A percentile compares a stretch with the other conserved stretches of the same genome.
These are phyloP conservation scores for Neurospora hispaniola DNA, from an alignment of 495 filamentous ascomycete genomes.

Conservation along the genomic window DNA sequence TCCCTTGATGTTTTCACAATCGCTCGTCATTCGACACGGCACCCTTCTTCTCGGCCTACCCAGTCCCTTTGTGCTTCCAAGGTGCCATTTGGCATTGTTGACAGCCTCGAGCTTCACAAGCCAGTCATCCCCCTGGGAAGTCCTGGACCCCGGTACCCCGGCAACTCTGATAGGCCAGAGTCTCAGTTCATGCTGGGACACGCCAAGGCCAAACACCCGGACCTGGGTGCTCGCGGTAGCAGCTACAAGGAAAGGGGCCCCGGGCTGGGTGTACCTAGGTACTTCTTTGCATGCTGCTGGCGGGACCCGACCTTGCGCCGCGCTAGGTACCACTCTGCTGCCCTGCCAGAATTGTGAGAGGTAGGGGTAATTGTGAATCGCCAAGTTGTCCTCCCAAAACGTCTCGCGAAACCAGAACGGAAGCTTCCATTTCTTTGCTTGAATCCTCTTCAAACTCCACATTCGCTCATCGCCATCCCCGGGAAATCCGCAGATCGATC, in stretches of 20 bases:
- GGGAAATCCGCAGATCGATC: neutral
- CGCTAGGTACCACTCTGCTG: neutral
- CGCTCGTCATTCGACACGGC: neutral
- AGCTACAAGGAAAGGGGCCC: neutral
- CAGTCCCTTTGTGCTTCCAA: neutral
- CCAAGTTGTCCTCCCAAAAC: slow-evolving; percentile 19
- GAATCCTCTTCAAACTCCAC: slow-evolving; percentile 7
- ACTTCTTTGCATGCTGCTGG: neutral
- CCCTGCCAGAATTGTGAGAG: neutral
- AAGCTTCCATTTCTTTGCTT: neutral
- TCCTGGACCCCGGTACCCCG: neutral
- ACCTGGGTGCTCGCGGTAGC: neutral
- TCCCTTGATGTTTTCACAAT: neutral
- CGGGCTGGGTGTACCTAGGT: neutral
- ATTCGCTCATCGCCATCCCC: neutral
- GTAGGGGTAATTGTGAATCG: slow-evolving; percentile 8
- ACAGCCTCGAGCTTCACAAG: neutral
- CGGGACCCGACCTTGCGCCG: neutral
- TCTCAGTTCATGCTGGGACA: neutral
- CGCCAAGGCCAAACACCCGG: neutral
- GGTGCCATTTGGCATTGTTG: neutral
- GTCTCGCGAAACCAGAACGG: slow-evolving; percentile 13
- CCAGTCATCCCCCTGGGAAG: neutral
- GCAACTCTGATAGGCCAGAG: neutral
- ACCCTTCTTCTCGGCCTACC: neutral